Evolutionary conservation across 495 filamentous ascomycete genomes (phyloP), one percentile per base, ranked within the genome.

Genomic region (Penicillium arizonense): DNA sequence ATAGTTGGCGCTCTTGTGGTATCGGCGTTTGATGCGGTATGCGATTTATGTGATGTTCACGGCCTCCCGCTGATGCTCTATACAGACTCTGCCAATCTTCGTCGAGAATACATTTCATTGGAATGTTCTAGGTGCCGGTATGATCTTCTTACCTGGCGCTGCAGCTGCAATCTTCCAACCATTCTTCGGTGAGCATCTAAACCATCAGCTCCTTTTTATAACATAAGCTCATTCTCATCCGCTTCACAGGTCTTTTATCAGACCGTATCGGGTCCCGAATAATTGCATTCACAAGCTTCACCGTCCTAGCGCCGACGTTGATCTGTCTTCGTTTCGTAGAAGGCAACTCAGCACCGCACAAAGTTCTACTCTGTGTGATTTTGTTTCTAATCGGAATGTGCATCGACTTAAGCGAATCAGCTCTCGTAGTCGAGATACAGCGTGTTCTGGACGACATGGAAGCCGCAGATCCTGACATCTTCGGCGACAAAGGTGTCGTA

Each of bases 81-180:
- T 35, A 28, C 18, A 64, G 70, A 56, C 68, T 23, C 61, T 91
- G 6, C 83, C 88, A 9, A 65, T 88, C 0, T 82, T 80, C 53
- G 82, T 86, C 7, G 70, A 80, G 47, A 57, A 72, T 2, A 78
- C 70, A 3, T 90, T 90, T 53, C 53, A 69, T 44, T 91, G 83
- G 82, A 72, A 75, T 41, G 77, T 88, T 3, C 76, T 77, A 0
- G 84, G 82, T 7, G 84, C 85, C 5, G 88, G 87, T 4, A 67
- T 90, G 2, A 70, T 89, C n/a, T 90, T 90, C 62, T 72, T 90
- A 0, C 76, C 84, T 3, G 33, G 87, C 20, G 80, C 85, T 38
- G 57, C 84, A 11, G 87, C 85, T 0, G 76, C 78, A 1, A 81
- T 91, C 38, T 56, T 62, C 6, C 61, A 67, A 14, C 71, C 72